Evolutionary conservation across 148 eudicot species (phyloP).

Genomic region (Silene latifolia): DNA sequence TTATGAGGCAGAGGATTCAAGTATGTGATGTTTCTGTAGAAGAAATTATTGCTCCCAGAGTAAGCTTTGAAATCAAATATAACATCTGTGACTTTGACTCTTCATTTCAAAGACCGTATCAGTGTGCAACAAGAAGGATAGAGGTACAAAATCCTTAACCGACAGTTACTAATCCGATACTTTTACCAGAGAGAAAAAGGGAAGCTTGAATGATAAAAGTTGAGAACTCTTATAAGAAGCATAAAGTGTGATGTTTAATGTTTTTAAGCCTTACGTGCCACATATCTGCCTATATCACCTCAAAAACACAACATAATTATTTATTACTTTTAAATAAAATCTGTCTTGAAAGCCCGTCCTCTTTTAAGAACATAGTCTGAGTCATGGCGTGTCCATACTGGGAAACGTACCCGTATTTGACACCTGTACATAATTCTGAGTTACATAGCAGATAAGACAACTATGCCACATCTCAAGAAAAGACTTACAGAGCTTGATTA

Average conservation of each 20-base stretch:
- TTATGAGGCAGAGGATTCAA: conserved; percentile 66
- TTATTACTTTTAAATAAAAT: no score
- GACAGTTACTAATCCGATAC: background rate
- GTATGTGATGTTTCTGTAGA: conserved; percentile 73
- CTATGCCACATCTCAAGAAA: conserved; percentile 12
- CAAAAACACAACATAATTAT: no score
- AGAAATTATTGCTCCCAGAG: conserved; percentile 6
- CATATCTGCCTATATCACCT: background rate
- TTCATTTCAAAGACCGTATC: no score
- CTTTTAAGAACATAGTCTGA: no score
- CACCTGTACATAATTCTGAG: background rate
- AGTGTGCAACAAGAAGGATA: background rate
- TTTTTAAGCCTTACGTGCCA: background rate
- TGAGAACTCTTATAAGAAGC: background rate
- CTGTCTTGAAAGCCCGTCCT: no score
- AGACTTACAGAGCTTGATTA: conserved; percentile 71
- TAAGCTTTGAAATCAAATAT: conserved; percentile 9
- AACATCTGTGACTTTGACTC: background rate
- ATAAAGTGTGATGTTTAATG: background rate
- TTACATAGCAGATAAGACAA: background rate
- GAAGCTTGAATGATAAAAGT: background rate
- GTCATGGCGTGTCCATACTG: no score
- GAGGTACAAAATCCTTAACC: background rate
- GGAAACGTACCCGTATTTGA: no score
- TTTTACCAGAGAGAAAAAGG: background rate